phyloP scores from a whole-genome alignment of 2,329 filamentous ascomycete species.

The Periglandula ipomoeae region DNA sequence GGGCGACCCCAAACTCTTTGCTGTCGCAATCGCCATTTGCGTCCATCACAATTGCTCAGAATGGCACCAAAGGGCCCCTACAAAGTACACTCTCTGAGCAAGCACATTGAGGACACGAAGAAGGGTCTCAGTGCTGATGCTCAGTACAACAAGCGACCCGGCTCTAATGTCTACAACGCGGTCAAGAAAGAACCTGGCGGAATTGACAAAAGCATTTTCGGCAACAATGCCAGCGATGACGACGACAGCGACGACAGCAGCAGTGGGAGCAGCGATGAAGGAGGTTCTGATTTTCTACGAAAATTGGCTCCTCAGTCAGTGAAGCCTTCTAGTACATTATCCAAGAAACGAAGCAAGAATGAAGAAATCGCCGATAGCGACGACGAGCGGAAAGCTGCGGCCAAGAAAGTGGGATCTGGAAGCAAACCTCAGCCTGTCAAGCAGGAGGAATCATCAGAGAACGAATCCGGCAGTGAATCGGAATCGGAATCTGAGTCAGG shows the following conservation, averaged over 20 bases:
- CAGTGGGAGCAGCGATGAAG: slow-evolving; percentile 25
- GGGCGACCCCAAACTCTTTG: background rate
- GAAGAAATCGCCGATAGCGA: slow-evolving; percentile 35
- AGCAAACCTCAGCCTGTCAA: slow-evolving; percentile 7
- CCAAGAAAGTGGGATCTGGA: slow-evolving; percentile 12
- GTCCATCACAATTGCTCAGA: slow-evolving; percentile 11
- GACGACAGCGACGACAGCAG: slow-evolving; percentile 23
- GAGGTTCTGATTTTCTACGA: slow-evolving; percentile 22
- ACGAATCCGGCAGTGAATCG: slow-evolving; percentile 21
- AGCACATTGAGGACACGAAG: slow-evolving; percentile 29
- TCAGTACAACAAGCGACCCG: slow-evolving; percentile 22
- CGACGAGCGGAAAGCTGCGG: slow-evolving; percentile 24
- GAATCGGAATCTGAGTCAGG: slow-evolving; percentile 12
- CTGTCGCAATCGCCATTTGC: slow-evolving; percentile 1
- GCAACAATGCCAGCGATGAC: slow-evolving; percentile 19
- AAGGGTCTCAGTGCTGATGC: slow-evolving; percentile 24
- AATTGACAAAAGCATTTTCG: slow-evolving; percentile 19
- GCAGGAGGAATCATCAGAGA: slow-evolving; percentile 13
- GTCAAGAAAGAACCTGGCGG: slow-evolving; percentile 22
- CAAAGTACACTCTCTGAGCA: slow-evolving; percentile 27
- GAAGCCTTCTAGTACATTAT: slow-evolving; percentile 9
- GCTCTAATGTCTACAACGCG: slow-evolving; percentile 15
- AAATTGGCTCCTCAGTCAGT: slow-evolving; percentile 18
- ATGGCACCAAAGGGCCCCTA: slow-evolving; percentile 29
- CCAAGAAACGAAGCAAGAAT: slow-evolving; percentile 22